A percentile compares a stretch with the other conserved stretches of the same genome.
Conservation (phyloP, 345 rosid genomes). For the Moringa oleifera region DNA sequence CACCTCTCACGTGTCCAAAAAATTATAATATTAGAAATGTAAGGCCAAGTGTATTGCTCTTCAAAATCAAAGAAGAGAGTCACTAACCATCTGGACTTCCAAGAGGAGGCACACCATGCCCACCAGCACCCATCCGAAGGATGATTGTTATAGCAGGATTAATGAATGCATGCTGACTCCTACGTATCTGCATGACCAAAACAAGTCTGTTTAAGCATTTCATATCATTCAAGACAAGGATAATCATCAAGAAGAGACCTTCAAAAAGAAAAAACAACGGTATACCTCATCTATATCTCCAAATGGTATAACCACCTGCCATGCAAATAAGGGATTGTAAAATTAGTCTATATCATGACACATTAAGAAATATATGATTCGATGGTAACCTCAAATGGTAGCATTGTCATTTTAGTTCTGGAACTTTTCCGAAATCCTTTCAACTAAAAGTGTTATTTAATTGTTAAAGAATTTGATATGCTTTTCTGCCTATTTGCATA, state of each 20-base stretch:
- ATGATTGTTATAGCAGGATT: constrained; percentile 94
- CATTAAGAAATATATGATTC: background rate
- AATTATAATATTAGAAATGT: background rate
- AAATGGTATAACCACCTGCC: constrained; percentile 79
- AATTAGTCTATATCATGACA: too few relatives aligned
- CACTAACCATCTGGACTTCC: constrained; percentile 96
- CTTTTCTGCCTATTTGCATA: too few relatives aligned
- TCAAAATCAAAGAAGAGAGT: constrained; percentile 9
- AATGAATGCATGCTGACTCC: constrained; percentile 96
- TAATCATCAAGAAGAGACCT: constrained; percentile 5
- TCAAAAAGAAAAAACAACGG: constrained; percentile 13
- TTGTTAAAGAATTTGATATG: too few relatives aligned
- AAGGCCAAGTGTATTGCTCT: background rate
- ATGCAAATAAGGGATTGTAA: background rate
- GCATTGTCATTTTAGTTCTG: too few relatives aligned
- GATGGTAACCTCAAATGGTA: too few relatives aligned
- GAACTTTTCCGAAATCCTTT: too few relatives aligned
- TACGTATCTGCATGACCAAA: constrained; percentile 56
- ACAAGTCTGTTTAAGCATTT: constrained; percentile 13
- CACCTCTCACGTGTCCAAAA: background rate
- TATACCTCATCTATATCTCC: constrained; percentile 95
- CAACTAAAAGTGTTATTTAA: too few relatives aligned
- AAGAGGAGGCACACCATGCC: constrained; percentile 99
- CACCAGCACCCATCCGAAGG: constrained; percentile 98
- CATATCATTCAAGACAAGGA: background rate